Evolutionary conservation across 1,284 basidiomycete genomes (phyloP).

Genomic region (Melampsora larici-populina): DNA sequence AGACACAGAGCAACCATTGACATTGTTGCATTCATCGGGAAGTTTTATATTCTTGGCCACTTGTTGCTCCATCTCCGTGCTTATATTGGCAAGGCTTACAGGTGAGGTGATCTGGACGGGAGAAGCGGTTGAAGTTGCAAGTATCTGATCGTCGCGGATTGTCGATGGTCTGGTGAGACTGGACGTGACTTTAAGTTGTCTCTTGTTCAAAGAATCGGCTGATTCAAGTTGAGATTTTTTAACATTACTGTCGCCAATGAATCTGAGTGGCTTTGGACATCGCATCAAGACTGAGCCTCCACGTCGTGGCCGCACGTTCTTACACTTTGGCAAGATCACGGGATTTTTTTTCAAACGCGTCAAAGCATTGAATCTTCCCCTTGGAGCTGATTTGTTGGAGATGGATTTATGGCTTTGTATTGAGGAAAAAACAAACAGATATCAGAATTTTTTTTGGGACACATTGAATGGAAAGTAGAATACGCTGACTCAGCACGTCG

Average conservation of each 20-base stretch:
- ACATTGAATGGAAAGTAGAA: neutral
- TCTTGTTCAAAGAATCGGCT: neutral
- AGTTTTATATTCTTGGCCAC: neutral
- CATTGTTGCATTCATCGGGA: neutral
- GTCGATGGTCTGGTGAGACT: neutral
- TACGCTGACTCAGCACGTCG: neutral
- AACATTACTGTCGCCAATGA: neutral
- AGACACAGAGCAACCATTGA: neutral
- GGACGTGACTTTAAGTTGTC: neutral
- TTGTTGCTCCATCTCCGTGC: neutral
- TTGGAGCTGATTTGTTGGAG: neutral
- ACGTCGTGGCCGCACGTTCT: too few relatives aligned
- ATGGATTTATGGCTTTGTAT: slow-evolving; percentile 1
- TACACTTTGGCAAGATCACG: too few relatives aligned
- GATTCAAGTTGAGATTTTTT: neutral
- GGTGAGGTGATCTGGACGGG: neutral
- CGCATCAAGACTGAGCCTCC: neutral
- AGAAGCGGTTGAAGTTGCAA: neutral
- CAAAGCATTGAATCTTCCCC: neutral
- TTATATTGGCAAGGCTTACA: neutral
- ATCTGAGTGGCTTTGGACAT: neutral
- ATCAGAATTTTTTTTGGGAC: neutral
- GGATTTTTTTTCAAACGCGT: neutral
- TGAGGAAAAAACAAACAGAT: neutral
- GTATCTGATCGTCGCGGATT: neutral